phyloP scores from a whole-genome alignment of 2,329 filamentous ascomycete species.

The Sclerotinia subarctica region DNA sequence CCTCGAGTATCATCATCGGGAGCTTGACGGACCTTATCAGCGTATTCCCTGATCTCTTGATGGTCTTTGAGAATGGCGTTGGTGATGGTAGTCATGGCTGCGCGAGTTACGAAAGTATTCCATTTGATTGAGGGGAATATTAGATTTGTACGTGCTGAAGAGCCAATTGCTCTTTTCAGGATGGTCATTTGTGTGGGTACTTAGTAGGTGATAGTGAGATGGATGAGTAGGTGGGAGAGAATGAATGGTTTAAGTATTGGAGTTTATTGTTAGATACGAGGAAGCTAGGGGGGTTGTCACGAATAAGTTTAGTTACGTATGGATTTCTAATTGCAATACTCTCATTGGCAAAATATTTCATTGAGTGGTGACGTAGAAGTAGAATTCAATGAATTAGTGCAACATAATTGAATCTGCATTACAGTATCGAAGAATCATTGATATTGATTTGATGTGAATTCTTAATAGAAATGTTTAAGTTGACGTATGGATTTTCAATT shows the following conservation, averaged over 20 bases:
- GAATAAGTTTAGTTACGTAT: not conserved
- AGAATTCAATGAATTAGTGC: not conserved
- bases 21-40: slow-evolving; percentile 43
- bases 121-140: not conserved
- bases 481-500: not conserved
- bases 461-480: not conserved
- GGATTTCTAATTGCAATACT: not conserved
- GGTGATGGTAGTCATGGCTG: slow-evolving; percentile 21
- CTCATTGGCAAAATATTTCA: not conserved
- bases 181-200: not conserved
- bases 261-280: not conserved
- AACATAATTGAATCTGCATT: not conserved
- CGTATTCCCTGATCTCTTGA: slow-evolving; percentile 40
- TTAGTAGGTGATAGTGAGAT: not conserved
- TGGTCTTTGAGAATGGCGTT: slow-evolving; percentile 43
- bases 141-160: not conserved
- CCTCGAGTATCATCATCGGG: slow-evolving; percentile 41
- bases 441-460: not conserved
- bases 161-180: not conserved
- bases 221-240: not conserved
- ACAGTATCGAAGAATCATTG: not conserved
- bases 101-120: not conserved
- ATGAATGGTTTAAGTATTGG: not conserved
- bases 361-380: not conserved
- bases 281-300: not conserved